phyloP scores from a whole-genome alignment of 495 filamentous ascomycete genomes.

The Cercophora scortea region DNA sequence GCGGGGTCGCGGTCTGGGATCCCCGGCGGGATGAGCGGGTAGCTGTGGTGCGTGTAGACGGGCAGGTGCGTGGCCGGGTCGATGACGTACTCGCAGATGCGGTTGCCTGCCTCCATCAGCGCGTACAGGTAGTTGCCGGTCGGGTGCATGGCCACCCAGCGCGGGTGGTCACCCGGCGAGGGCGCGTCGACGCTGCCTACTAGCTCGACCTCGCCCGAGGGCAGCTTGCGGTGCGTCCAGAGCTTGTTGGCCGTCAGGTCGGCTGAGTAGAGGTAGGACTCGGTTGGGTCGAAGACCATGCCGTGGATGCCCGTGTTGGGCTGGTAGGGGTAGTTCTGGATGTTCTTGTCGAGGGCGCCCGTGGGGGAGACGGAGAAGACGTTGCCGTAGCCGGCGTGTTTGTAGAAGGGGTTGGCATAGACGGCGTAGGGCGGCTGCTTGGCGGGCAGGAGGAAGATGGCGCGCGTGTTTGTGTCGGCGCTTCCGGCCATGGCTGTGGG shows the following conservation, averaged over 20 bases:
- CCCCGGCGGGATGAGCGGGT: constrained; percentile 68
- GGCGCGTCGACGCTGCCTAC: constrained; percentile 67
- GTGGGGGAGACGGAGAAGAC: constrained; percentile 60
- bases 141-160: constrained; percentile 77
- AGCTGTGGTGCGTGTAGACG: constrained; percentile 72
- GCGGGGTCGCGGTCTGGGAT: constrained; percentile 36
- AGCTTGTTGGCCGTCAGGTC: constrained; percentile 79
- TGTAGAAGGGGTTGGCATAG: constrained; percentile 83
- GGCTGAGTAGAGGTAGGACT: constrained; percentile 80
- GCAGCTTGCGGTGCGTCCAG: constrained; percentile 70
- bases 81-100: constrained; percentile 70
- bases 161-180: constrained; percentile 61
- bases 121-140: constrained; percentile 71
- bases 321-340: constrained; percentile 74
- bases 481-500: constrained; percentile 59
- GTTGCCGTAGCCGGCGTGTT: constrained; percentile 70
- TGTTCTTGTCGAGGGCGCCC: constrained; percentile 56
- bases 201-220: constrained; percentile 55
- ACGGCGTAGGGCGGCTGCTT: constrained; percentile 68
- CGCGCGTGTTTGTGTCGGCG: constrained; percentile 67
- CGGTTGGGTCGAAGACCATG: constrained; percentile 80
- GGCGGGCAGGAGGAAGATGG: constrained; percentile 77
- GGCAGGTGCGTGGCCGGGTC: constrained; percentile 67
- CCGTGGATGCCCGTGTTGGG: constrained; percentile 73
- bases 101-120: constrained; percentile 80